These are phyloP conservation scores for Ceratocystis huliohia DNA, from an alignment of 2,329 filamentous ascomycete species.

Conservation along the genomic window DNA sequence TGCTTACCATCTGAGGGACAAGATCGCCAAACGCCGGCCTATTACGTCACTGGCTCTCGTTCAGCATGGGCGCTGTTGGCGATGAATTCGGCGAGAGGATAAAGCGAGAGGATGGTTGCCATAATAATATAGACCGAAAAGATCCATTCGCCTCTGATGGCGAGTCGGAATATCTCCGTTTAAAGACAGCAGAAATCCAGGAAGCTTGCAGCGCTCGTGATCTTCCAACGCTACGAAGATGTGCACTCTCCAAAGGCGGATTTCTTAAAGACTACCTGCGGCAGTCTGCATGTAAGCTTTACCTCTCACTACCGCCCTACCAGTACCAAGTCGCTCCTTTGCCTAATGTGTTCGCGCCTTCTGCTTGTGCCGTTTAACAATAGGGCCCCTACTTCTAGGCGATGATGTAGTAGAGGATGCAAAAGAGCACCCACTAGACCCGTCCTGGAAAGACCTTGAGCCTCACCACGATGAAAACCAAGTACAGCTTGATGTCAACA, in stretches of 20 bases:
- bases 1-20: neutral
- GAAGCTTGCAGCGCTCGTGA: constrained; percentile 49
- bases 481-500: constrained; percentile 80
- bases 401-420: constrained; percentile 23
- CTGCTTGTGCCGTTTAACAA: neutral
- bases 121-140: neutral
- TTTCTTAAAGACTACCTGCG: constrained; percentile 56
- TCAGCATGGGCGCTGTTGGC: neutral
- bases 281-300: constrained; percentile 59
- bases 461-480: constrained; percentile 82
- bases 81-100: neutral
- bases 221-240: constrained; percentile 40
- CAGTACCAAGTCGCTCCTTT: neutral
- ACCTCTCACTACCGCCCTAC: constrained; percentile 6
- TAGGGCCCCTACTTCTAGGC: constrained; percentile 53
- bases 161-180: constrained; percentile 19
- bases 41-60: neutral
- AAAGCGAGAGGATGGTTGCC: neutral
- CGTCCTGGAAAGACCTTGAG: constrained; percentile 49
- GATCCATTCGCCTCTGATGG: neutral
- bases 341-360: neutral
- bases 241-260: constrained; percentile 54
- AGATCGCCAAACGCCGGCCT: neutral
- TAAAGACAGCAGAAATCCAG: constrained; percentile 38
- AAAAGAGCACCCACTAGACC: constrained; percentile 3